Percentiles rank a stretch among this genome's conserved stretches.
Conservation (phyloP, 768 basidiomycete genomes). For the Tephrocybe sp. region DNA sequence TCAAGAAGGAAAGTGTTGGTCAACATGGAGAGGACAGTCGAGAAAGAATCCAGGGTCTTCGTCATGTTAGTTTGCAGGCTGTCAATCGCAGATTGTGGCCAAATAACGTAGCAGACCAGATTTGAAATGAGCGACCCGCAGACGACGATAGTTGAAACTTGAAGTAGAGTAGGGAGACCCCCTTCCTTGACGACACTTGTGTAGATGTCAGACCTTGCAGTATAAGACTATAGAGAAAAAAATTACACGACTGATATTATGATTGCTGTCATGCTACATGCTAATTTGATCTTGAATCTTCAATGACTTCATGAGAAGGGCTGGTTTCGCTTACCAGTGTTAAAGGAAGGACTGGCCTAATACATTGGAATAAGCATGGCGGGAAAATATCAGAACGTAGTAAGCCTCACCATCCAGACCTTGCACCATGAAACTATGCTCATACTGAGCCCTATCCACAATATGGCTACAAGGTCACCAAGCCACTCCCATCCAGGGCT, state of each 20-base stretch:
- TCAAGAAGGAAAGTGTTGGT: slow-evolving; percentile 86
- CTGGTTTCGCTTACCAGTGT: slow-evolving; percentile 55
- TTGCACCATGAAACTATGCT: slow-evolving; percentile 87
- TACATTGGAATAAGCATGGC: neutral
- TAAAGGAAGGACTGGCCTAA: slow-evolving; percentile 77
- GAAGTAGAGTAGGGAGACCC: slow-evolving; percentile 67
- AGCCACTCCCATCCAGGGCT: slow-evolving; percentile 69
- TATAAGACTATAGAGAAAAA: neutral
- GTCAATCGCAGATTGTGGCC: slow-evolving; percentile 81
- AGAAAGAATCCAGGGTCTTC: slow-evolving; percentile 83
- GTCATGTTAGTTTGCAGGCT: slow-evolving; percentile 84
- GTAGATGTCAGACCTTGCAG: slow-evolving; percentile 3
- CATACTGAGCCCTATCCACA: slow-evolving; percentile 85
- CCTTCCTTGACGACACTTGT: slow-evolving; percentile 87
- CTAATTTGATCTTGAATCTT: slow-evolving; percentile 30
- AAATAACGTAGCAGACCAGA: slow-evolving; percentile 77
- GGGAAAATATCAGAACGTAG: neutral
- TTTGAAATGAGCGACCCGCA: slow-evolving; percentile 80
- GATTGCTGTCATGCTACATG: slow-evolving; percentile 83
- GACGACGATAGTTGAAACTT: slow-evolving; percentile 73
- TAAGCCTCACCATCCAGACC: slow-evolving; percentile 65
- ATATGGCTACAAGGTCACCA: slow-evolving; percentile 68
- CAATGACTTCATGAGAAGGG: neutral
- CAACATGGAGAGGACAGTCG: slow-evolving; percentile 78
- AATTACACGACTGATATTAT: slow-evolving; percentile 80